These are phyloP conservation scores for Fusarium virguliforme DNA, from an alignment of 2,329 filamentous ascomycete genomes.

Conservation along the genomic window DNA sequence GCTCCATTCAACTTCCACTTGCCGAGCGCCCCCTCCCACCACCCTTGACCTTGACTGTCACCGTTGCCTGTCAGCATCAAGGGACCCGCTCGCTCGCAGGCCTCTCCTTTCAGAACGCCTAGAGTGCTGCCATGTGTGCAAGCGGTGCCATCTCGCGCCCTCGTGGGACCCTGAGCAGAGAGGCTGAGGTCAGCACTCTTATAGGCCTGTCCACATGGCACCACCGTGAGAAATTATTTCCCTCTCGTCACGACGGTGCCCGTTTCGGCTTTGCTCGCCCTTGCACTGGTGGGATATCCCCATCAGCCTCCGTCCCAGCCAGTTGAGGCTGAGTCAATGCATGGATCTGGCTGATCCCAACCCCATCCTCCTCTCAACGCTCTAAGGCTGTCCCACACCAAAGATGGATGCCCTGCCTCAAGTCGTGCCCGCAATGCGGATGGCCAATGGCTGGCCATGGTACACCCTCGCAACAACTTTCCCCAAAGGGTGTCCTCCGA, in stretches of 20 bases:
- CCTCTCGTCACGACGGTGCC: conserved; percentile 9
- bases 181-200: conserved; percentile 41
- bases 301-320: conserved; percentile 16
- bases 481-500: conserved; percentile 35
- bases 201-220: conserved; percentile 31
- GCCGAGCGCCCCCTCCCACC: not conserved
- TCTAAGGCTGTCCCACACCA: conserved; percentile 17
- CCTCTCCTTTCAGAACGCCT: not conserved
- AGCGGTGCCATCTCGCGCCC: conserved; percentile 23
- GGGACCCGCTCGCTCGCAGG: conserved; percentile 8
- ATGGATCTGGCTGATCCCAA: conserved; percentile 16
- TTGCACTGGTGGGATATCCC: conserved; percentile 19
- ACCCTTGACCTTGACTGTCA: not conserved
- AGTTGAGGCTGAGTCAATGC: conserved; percentile 40
- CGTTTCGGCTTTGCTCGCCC: not conserved
- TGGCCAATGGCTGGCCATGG: conserved; percentile 31
- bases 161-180: conserved; percentile 7
- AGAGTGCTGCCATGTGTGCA: conserved; percentile 20
- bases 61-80: conserved; percentile 10
- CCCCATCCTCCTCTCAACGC: conserved; percentile 14
- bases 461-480: conserved; percentile 31
- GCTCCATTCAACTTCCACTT: conserved; percentile 24
- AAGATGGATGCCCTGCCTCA: conserved; percentile 25
- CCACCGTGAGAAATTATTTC: conserved; percentile 14
- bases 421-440: conserved; percentile 23